Base-by-base conservation (phyloP, 176 grass and related monocot species). In the Coix lacrymajobi region DNA sequence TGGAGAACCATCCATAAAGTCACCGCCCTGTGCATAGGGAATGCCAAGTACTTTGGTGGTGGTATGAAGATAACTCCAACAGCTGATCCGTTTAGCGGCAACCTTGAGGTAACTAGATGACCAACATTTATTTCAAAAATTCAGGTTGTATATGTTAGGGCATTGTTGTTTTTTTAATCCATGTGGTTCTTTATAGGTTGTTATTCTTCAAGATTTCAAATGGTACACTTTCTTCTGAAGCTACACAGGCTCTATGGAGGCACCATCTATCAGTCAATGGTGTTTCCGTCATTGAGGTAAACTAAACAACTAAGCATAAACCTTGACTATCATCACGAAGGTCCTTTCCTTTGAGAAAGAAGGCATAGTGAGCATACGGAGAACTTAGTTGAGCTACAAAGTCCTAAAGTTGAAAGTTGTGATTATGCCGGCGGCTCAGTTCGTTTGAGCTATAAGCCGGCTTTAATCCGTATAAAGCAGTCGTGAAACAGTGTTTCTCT, bases 41-140 rank as follows among this genome's bases (percentile, higher is more conserved):
- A 98, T 85, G 96, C 87, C 2, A 95, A 93, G 71, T 98, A 89
- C 88, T 96, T 99, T 43, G 96, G 96, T 10, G 91, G 96, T 85
- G 91, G 91, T 66, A 99, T 92, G 93, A 96, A 93, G 74, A 99
- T 99, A 82, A 90, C 93, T 66, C 96, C 96, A 69, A 96, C 87
- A 75, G 96, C 67, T 49, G 89, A 96, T 77, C 93, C 87, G 56
- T 86, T 80, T 71, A 89, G 89, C n/a, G 93, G 96, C 29, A 84
- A 87, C 62, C 75, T 99, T 32, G 89, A 99, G 96, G 96, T 99
- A 77, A 32, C 60, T 87, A 58, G n/a, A 22, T 26, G 24, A 39
- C 44, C 14, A 31, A n/a, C 38, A 66, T 29, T 43, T 73, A 12
- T 4, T 41, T 61, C 77, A 37, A 13, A 52, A 67, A 13, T 60